Evolutionary conservation across 805 yeast species (phyloP), one percentile per base, ranked within the genome.

Genomic region (Metschnikowia picachoensis): DNA sequence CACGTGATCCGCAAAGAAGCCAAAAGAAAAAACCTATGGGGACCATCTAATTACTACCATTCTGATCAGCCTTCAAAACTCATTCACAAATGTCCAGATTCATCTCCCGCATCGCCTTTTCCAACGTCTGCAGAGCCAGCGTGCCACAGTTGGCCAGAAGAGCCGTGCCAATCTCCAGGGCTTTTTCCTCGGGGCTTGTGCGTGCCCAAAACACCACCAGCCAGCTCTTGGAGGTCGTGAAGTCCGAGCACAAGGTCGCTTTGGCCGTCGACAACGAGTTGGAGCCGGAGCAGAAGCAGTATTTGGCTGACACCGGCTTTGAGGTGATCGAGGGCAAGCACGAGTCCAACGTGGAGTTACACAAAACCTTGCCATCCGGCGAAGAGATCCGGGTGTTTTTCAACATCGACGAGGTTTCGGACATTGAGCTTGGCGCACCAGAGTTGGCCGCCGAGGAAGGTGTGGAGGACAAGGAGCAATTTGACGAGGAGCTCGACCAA

Each of bases 401-500:
- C 65, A 92, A 87, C 62, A 79, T 87, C 49, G 83, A 85, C 53
- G 94, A 88, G 66, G 85, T 87, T 47, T 79, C 87, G 44, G 85
- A 85, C 58, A 67, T 74, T 34, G 72, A 80, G 29, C 65, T 70
- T 43, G 76, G 72, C 45, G 62, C 66, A 33, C 56, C 69, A 37
- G 75, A 75, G 61, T 47, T 72, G 45, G 65, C 59, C 42, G 58
- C 58, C 39, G 66, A 62, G 16, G 52, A 46, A 10, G 56, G 59
- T 43, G 69, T 48, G 14, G 73, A 68, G 30, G 72, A 64, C 11
- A 79, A 70, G 35, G 79, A 74, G 43, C 61, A 65, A 38, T 68
- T 68, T 27, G 73, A 76, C 51, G 80, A 77, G 38, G 78, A 81
- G 46, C 72, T 76, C 52, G 82, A 62, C 42, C 62, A 64, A 37